phyloP scores from a whole-genome alignment of 768 basidiomycete genomes.

The Podaxis pistillaris region DNA sequence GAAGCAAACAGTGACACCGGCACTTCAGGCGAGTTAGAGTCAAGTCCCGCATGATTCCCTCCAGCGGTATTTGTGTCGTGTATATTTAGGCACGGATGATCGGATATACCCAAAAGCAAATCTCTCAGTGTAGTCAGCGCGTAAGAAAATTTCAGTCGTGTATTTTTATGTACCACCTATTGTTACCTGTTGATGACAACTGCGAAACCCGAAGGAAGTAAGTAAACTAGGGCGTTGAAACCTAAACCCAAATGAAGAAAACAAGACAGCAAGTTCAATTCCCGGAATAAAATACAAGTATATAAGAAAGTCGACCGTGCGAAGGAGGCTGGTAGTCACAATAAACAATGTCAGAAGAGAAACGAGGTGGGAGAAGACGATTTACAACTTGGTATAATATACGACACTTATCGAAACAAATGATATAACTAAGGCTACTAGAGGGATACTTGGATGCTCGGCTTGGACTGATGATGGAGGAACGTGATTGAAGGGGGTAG shows the following conservation, averaged over 20 bases:
- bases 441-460: neutral
- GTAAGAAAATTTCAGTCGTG: neutral
- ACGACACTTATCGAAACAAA: conserved; percentile 14
- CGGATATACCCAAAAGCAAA: neutral
- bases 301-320: neutral
- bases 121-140: conserved; percentile 1
- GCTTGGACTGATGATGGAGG: neutral
- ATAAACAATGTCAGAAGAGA: neutral
- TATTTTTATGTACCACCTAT: neutral
- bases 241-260: conserved; percentile 1
- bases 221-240: neutral
- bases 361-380: neutral
- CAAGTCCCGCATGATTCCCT: neutral
- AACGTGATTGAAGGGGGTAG: neutral
- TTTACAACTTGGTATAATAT: conserved; percentile 8
- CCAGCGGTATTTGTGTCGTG: neutral
- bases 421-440: conserved; percentile 11
- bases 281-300: conserved; percentile 13
- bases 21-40: neutral
- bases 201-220: neutral
- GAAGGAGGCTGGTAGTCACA: neutral
- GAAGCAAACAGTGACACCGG: neutral
- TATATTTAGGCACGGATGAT: conserved; percentile 3
- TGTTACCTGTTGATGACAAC: neutral
- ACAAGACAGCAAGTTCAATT: conserved; percentile 5